Evolutionary conservation across 1,284 basidiomycete genomes (phyloP), one percentile per base, ranked within the genome.

Genomic region (Somion occarium): DNA sequence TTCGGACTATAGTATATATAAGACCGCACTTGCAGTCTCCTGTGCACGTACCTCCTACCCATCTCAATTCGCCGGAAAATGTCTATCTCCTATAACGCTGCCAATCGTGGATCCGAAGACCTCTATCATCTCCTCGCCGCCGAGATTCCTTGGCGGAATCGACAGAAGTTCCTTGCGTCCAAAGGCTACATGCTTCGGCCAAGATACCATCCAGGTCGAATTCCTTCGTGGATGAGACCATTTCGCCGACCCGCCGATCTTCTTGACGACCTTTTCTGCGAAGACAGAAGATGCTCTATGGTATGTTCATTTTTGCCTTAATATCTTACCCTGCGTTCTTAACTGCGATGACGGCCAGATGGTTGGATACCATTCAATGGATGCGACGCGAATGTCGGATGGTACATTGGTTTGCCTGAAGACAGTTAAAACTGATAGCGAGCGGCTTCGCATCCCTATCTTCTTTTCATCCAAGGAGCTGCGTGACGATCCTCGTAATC

Each of bases 321-420:
- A n/a, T n/a, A n/a, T n/a, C n/a, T n/a, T n/a, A n/a, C n/a, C n/a
- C n/a, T n/a, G n/a, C n/a, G n/a, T n/a, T n/a, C n/a, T n/a, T n/a
- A n/a, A n/a, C n/a, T n/a, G n/a, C n/a, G n/a, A n/a, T n/a, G n/a
- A n/a, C n/a, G n/a, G n/a, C n/a, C n/a, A n/a, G n/a, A n/a, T n/a
- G n/a, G n/a, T n/a, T n/a, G n/a, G n/a, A n/a, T 34, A 25, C 27
- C 19, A 47, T 5, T 49, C 44, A 19, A 44, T 56, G 39, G 54
- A 56, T 30, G 54, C 54, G 13, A 53, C 46, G 4, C 52, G 54
- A 3, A 45, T 53, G 0, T 44, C 49, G 1, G 54, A 56, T 39
- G 54, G 52, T 0, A 23, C 5, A 15, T 19, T 53, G 9, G 52
- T 56, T 3, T 42, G 41, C 7, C 46, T 69, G 24, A 67, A 66